A percentile compares a stretch with the other conserved stretches of the same genome.
Evolutionary conservation across 2,329 filamentous ascomycete genomes (phyloP).

Genomic region (Stachybotrys chartarum): DNA sequence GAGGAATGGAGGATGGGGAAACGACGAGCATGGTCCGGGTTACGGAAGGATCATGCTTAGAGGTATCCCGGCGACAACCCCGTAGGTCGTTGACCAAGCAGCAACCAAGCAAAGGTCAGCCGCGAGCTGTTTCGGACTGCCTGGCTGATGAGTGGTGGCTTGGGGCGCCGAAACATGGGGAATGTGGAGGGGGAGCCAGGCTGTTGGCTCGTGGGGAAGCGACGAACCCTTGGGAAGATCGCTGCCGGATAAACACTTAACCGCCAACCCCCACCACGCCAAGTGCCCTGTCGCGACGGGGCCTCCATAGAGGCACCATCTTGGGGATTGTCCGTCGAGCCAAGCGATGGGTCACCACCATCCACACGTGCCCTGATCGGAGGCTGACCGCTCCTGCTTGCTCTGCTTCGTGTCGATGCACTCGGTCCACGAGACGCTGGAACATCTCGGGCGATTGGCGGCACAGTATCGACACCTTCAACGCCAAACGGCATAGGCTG

Average conservation of each 20-base stretch:
- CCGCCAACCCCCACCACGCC: slow-evolving; percentile 3
- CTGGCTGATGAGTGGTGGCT: background rate
- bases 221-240: background rate
- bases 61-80: background rate
- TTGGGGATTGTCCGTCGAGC: too few species aligned
- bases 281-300: background rate
- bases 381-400: too few species aligned
- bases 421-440: too few species aligned
- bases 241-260: slow-evolving; percentile 13
- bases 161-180: background rate
- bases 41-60: background rate
- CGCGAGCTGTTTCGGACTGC: background rate
- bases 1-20: background rate
- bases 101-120: background rate
- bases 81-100: background rate
- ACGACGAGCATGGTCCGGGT: too few species aligned
- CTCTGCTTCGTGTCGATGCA: too few species aligned
- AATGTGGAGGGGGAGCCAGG: slow-evolving; percentile 7
- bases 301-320: too few species aligned
- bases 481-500: too few species aligned
- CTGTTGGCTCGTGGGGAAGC: background rate
- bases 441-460: too few species aligned
- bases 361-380: too few species aligned
- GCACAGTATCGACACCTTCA: too few species aligned
- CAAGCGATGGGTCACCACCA: too few species aligned